Conservation (phyloP, 2,329 filamentous ascomycete species). For the Exophiala lecanii-corni region DNA sequence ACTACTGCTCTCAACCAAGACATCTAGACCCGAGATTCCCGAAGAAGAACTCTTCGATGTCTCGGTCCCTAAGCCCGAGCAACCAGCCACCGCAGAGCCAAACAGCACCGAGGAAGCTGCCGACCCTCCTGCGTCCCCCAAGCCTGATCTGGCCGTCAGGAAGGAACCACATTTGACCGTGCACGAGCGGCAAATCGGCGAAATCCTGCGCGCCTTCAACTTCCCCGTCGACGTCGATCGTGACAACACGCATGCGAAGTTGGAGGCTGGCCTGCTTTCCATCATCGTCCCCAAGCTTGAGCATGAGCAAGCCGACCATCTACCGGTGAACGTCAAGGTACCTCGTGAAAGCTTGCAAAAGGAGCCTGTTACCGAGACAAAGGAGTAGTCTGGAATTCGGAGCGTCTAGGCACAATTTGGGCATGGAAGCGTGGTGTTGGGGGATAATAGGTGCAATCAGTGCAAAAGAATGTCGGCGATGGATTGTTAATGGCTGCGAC, state of each 20-base stretch:
- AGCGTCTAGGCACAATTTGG: too few relatives aligned
- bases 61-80: background rate
- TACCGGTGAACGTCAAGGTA: constrained; percentile 5
- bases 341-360: too few relatives aligned
- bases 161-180: constrained; percentile 20
- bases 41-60: constrained; percentile 12
- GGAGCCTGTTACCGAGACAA: too few relatives aligned
- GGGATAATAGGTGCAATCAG: too few relatives aligned
- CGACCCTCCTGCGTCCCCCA: background rate
- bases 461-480: too few relatives aligned
- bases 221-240: constrained; percentile 26
- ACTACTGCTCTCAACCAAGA: constrained; percentile 18
- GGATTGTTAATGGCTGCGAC: too few relatives aligned
- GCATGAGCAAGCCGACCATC: constrained; percentile 11
- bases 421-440: background rate
- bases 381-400: too few relatives aligned
- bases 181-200: constrained; percentile 22
- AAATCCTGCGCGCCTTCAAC: constrained; percentile 21
- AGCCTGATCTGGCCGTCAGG: constrained; percentile 2
- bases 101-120: background rate
- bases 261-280: constrained; percentile 23
- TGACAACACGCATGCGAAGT: constrained; percentile 21
- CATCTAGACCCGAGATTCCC: constrained; percentile 16
- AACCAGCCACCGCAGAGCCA: background rate
- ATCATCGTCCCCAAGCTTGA: constrained; percentile 23